phyloP scores from a whole-genome alignment of 371 early-diverging fungal species.

The Lichtheimia corymbifera region DNA sequence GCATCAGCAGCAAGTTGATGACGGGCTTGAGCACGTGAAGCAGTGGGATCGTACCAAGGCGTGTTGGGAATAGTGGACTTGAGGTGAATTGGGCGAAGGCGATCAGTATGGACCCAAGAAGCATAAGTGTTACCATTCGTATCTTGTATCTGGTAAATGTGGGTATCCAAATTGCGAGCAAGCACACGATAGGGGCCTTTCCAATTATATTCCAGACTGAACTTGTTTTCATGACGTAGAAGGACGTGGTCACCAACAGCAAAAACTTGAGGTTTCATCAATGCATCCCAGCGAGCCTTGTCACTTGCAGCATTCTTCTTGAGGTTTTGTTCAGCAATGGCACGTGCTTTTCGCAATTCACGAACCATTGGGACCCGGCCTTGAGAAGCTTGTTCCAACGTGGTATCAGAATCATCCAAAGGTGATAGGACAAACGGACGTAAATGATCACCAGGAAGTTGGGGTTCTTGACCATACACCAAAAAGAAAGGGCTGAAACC shows the following conservation, averaged over 20 bases:
- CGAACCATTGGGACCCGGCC: background rate
- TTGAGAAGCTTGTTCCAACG: background rate
- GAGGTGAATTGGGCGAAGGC: background rate
- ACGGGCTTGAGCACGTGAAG: background rate
- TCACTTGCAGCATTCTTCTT: conserved; percentile 15
- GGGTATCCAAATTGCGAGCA: background rate
- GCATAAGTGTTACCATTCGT: conserved; percentile 5
- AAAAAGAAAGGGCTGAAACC: conserved; percentile 19
- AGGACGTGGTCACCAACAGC: conserved; percentile 17
- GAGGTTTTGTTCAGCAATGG: conserved; percentile 10
- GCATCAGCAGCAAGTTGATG: background rate
- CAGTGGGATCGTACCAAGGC: conserved; percentile 14
- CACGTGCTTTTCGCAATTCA: conserved; percentile 11
- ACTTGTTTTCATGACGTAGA: conserved; percentile 8
- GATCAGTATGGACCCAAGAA: conserved; percentile 14
- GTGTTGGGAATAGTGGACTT: background rate
- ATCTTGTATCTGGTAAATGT: conserved; percentile 12
- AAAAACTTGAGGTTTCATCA: conserved; percentile 7
- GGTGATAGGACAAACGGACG: background rate
- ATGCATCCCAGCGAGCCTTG: conserved; percentile 24
- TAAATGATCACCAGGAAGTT: conserved; percentile 14
- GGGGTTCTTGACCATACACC: conserved; percentile 21
- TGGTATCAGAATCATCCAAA: background rate
- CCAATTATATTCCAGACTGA: conserved; percentile 14
- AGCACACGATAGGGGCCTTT: conserved; percentile 11